Evolutionary conservation across 2,329 filamentous ascomycete genomes (phyloP), one percentile per base, ranked within the genome.

Genomic region (Microdochium bolleyi): DNA sequence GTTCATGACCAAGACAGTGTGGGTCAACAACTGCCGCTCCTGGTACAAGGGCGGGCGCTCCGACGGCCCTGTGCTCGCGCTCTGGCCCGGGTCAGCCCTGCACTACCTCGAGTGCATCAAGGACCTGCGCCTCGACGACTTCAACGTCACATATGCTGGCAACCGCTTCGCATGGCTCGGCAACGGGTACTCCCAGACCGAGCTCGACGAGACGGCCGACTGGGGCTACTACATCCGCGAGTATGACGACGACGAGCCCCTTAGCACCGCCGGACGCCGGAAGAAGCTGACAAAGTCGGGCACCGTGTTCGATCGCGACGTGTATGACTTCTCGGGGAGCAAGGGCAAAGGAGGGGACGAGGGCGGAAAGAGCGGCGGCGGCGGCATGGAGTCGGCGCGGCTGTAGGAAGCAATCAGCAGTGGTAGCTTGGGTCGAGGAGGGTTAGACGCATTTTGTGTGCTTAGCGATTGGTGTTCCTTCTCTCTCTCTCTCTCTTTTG

Each of bases 21-120:
- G 72, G 69, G 61, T 70, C 19, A 72, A 72, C 50, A 59, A 65
- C 1, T 78, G 74, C 56, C 69, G 71, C 64, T 63, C 68, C 30
- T 79, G 74, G 73, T 78, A 77, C 58, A 79, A 79, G 63, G 66
- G 69, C 32, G 66, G 69, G 37, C 66, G 60, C 2, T 60, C 67
- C 3, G 69, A 75, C 48, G 73, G 74, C 19, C 63, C 71, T 37
- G 68, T 77, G 32, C 69, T 71, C 21, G 74, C 73, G 7, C 62
- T 72, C n/a, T 77, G 71, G 58, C 67, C 70, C 11, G 74, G 74
- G 24, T 70, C 64, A 16, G 72, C 73, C 5, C 62, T 79, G n/a
- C 75, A 79, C 60, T 77, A 74, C 55, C 71, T 78, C 48, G 73
- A 79, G 57, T 69, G 70, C 7, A 57, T 79, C 48, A 65, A 66